Base-by-base conservation (phyloP, 2,329 filamentous ascomycete genomes). In the Thelonectria discophora region DNA sequence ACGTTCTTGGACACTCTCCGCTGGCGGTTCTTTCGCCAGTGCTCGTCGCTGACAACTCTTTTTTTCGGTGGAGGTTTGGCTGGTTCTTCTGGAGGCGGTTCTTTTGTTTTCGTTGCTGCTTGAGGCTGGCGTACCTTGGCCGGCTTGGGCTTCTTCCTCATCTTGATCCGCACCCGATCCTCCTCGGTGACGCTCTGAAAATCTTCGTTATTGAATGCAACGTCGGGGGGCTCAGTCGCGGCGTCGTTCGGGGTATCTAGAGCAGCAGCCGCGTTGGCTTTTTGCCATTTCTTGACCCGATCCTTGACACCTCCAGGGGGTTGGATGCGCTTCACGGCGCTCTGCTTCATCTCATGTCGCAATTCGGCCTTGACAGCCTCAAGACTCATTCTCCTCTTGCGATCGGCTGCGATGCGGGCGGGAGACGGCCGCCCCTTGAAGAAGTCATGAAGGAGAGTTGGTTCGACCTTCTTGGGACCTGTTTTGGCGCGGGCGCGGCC, bases 21-120 rank as follows among this genome's bases (percentile, higher is more conserved):
- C 1, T 81, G 75, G 61, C 82, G 83, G 63, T 84, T 85, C 62
- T 88, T 89, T 78, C 87, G 87, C 91, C 94, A 98, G 78, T 97
- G 92, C 56, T 91, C 90, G 78, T 98, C 94, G 75, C 94, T 97
- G 63, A 97, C 88, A 55, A 98, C 92, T 65, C 94, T 88, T 82
- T 97, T 97, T 79, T 92, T 93, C 15, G 94, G 94, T 47, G 92
- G 87, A 51, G 82, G 76, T 54, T 87, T 73, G 78, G 69, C 59
- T 57, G 52, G 64, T 17, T 50, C 65, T 55, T 55, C 59, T 37
- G 55, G 65, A 10, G 55, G 67, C 57, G 47, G 69, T 64, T 66
- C 63, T 10, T 66, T 76, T 43, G 74, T 39, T 17, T 46, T 56
- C 27, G 71, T 51, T 7, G 64, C 65, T 66, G 65, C 66, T 65